These are phyloP conservation scores for Neurospora sp. DNA, from an alignment of 495 filamentous ascomycete species.

Conservation along the genomic window DNA sequence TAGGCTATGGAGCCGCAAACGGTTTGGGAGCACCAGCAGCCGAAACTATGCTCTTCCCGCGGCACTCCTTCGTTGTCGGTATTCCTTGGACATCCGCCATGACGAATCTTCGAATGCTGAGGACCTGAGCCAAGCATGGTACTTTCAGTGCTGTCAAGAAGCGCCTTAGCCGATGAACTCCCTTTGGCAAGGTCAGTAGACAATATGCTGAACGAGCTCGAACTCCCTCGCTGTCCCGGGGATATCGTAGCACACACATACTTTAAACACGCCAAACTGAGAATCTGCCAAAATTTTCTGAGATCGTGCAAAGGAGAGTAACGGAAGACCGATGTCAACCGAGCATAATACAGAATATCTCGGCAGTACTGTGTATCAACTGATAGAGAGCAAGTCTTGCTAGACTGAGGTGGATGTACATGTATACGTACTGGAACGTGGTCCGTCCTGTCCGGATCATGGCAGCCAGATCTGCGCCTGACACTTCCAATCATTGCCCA, in stretches of 20 bases:
- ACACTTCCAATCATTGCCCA: not conserved
- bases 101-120: not conserved
- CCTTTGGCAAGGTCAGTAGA: not conserved
- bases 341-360: not conserved
- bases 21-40: not conserved
- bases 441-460: constrained; percentile 7
- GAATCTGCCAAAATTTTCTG: not conserved
- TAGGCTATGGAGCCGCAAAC: not conserved
- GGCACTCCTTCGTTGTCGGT: not conserved
- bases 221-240: not conserved
- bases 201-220: not conserved
- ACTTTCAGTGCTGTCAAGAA: not conserved
- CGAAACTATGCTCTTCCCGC: not conserved
- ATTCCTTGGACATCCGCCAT: not conserved
- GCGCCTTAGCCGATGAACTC: not conserved
- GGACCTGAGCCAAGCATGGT: not conserved
- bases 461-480: constrained; percentile 6
- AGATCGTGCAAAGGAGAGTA: not conserved
- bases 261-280: not conserved
- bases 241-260: not conserved
- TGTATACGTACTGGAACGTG: not conserved
- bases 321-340: not conserved
- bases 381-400: not conserved
- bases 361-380: not conserved
- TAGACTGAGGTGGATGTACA: not conserved